Evolutionary conservation across 495 filamentous ascomycete genomes (phyloP).

Genomic region (Penicillium daleae): DNA sequence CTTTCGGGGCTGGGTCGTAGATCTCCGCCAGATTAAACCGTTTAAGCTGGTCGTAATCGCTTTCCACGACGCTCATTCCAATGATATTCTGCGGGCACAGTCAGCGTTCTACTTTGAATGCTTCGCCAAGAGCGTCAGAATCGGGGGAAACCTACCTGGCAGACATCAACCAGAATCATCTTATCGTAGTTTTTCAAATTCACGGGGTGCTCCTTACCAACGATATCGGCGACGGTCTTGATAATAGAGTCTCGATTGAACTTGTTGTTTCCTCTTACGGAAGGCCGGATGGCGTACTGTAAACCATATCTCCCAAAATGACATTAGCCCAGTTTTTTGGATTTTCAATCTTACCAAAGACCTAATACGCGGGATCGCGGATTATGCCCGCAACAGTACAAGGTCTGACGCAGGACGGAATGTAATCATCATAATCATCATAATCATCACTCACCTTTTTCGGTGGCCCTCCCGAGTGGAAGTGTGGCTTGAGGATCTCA

Average conservation of each 20-base stretch:
- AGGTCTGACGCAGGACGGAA: neutral
- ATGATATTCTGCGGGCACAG: slow-evolving; percentile 62
- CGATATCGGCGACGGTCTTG: slow-evolving; percentile 70
- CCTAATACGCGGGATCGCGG: slow-evolving; percentile 7
- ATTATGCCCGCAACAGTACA: slow-evolving; percentile 9
- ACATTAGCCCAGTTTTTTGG: slow-evolving; percentile 12
- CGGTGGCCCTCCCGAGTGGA: slow-evolving; percentile 59
- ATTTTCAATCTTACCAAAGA: neutral
- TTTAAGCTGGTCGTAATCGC: slow-evolving; percentile 71
- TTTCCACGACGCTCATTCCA: slow-evolving; percentile 75
- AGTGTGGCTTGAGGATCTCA: slow-evolving; percentile 71
- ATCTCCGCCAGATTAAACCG: slow-evolving; percentile 74
- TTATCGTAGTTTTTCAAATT: slow-evolving; percentile 81
- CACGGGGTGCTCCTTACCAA: slow-evolving; percentile 75
- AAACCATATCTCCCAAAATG: neutral
- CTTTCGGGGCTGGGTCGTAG: slow-evolving; percentile 50
- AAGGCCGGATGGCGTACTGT: slow-evolving; percentile 92
- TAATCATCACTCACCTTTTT: slow-evolving; percentile 50
- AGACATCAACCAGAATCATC: slow-evolving; percentile 86
- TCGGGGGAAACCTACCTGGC: slow-evolving; percentile 65
- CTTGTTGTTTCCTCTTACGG: slow-evolving; percentile 74
- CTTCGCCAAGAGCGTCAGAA: neutral
- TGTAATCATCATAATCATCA: too few species aligned
- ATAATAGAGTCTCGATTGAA: slow-evolving; percentile 79
- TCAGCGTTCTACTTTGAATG: slow-evolving; percentile 1